Conservation (phyloP, 495 filamentous ascomycete species). For the Entonaema liquescens region DNA sequence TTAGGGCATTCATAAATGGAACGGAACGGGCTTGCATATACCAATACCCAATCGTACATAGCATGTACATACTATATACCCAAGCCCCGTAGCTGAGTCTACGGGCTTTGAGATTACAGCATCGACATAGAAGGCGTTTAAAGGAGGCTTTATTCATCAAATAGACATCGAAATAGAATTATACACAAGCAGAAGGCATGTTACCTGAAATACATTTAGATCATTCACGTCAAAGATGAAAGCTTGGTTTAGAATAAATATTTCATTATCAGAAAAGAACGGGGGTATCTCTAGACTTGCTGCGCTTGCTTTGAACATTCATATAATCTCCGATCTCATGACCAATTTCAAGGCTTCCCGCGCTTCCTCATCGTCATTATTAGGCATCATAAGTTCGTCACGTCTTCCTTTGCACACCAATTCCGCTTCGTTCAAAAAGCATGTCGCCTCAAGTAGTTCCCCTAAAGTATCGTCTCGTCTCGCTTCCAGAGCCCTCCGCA, state of each 20-base stretch:
- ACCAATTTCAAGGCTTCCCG: conserved; percentile 28
- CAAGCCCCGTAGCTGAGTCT: neutral
- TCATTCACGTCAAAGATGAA: neutral
- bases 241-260: conserved; percentile 12
- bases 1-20: neutral
- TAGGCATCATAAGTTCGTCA: conserved; percentile 29
- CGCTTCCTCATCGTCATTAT: conserved; percentile 23
- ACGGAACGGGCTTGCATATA: conserved; percentile 1
- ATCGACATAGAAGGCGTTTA: neutral
- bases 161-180: neutral
- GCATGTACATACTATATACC: conserved; percentile 4
- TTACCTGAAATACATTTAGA: neutral
- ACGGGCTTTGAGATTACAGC: neutral
- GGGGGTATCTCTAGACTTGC: conserved; percentile 45
- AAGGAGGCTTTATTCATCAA: neutral
- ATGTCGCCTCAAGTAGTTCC: neutral
- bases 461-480: neutral
- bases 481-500: conserved; percentile 45
- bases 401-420: conserved; percentile 12
- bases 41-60: conserved; percentile 11
- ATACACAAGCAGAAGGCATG: neutral
- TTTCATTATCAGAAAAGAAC: conserved; percentile 40
- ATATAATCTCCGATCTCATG: conserved; percentile 26
- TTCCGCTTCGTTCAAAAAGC: conserved; percentile 26
- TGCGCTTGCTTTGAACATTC: conserved; percentile 26